Evolutionary conservation across 2,329 filamentous ascomycete species (phyloP), one percentile per base, ranked within the genome.

Genomic region (Macrophomina pseudophaseolina): DNA sequence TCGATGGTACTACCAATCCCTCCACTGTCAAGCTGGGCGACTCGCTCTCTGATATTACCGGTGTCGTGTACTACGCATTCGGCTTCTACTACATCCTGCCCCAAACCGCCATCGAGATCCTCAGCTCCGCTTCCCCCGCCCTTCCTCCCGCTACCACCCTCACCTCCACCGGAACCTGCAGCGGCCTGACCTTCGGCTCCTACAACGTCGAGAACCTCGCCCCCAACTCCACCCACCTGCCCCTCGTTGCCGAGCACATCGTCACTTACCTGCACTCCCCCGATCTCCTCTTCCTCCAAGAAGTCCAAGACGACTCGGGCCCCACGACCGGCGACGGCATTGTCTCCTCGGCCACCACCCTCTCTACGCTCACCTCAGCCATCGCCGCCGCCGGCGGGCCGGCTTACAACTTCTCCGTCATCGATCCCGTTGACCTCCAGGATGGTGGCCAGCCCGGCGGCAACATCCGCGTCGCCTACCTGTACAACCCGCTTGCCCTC

Each of bases 171-270:
- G 85, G 85, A 1, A 80, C 80, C 66, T 92, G 90, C 78, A 80
- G 80, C 2, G 87, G 85, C 49, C 78, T 92, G 67, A 90, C 88
- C 1, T 75, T 91, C 30, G 88, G 85, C 59, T 83, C 85, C 68
- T 92, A 91, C 82, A 92, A 92, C 75, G 84, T 91, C 38, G 88
- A 91, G 76, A 92, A 92, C 76, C 81, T 92, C 16, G 79, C 82
- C 7, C 86, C 89, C 0, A 81, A 79, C 40, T 86, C 86, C 0
- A 70, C 81, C 1, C 85, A 88, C 69, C 79, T 91, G 30, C 78
- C 82, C n/a, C 77, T 76, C 12, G 82, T 91, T n/a, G 86, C 89
- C 1, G 77, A 81, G 8, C 88, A 92, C 71, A 90, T 92, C 69
- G 87, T 88, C 63, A 78, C 86, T 69, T 88, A 87, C 76, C 79